Evolutionary conservation across 306 rosid species (phyloP), one percentile per base, ranked within the genome.

Genomic region (Notholithocarpus densiflorus): DNA sequence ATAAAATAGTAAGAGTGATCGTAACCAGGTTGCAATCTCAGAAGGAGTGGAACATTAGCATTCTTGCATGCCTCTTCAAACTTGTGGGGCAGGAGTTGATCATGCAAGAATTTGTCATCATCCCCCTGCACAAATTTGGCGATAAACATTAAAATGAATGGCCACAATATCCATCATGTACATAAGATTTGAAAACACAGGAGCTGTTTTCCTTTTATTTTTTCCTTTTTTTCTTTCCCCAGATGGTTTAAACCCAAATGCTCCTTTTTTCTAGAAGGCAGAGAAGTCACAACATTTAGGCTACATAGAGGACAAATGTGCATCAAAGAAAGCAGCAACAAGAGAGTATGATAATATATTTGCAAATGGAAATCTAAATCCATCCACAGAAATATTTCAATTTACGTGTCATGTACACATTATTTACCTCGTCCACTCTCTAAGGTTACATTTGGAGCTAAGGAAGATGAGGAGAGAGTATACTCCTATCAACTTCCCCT

Each of bases 1-100:
- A 92, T 82, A 60, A 95, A 95, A 83, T 54, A 86, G 86, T 89
- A 94, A 13, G 93, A 87, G 87, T 95, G 98, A 80, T 92, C 93
- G 75, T 95, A 95, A 40, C 97, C 95, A 12, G 95, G 92, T 66
- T 95, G 98, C 74, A 85, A 69, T 60, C 98, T 83, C 74, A 95
- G 56, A 56, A 80, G 82, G 51, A 95, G 88, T 4, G 97, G 96
- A 81, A 83, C 94, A 48, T 90, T 85, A 19, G 79, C 90, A 54
- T 74, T 88, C 81, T 45, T 86, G 92, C 98, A 91, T 14, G 97
- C 98, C 86, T 92, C 90, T 80, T 90, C 90, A 60, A 95, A 89
- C 85, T 92, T 90, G 83, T 83, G 83, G 54, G 98, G 89, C n/a
- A 90, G 85, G 80, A 95, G 68, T 77, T 94, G 97, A 75, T 89